Conservation (phyloP, 768 basidiomycete species). For the Coprinopsis sp. region DNA sequence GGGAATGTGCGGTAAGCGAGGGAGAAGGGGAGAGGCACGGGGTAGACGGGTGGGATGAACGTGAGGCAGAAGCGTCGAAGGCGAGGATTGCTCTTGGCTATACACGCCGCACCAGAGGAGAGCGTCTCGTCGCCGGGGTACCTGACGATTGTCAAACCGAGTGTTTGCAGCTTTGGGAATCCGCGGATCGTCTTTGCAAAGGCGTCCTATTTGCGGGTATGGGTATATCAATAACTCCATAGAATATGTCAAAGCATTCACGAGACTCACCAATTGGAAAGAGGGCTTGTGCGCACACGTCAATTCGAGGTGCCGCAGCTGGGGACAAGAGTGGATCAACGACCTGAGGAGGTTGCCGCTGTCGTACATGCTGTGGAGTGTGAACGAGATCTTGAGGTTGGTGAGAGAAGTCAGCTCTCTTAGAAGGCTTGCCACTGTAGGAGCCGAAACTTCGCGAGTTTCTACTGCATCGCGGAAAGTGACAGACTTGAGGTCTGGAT, state of each 20-base stretch:
- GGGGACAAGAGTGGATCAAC: conserved; percentile 61
- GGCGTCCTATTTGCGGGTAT: conserved; percentile 37
- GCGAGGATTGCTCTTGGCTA: conserved; percentile 64
- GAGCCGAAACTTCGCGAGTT: conserved; percentile 63
- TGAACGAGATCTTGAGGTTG: conserved; percentile 60
- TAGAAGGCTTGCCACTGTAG: conserved; percentile 57
- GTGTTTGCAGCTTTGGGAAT: conserved; percentile 58
- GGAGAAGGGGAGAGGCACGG: conserved; percentile 44
- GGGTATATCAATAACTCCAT: neutral
- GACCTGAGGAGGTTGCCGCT: conserved; percentile 66
- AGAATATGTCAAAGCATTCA: neutral
- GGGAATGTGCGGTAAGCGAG: conserved; percentile 39
- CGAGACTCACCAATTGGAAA: conserved; percentile 57
- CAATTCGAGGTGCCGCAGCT: conserved; percentile 57
- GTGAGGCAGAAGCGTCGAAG: conserved; percentile 59
- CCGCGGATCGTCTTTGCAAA: conserved; percentile 60
- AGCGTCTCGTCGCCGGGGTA: conserved; percentile 62
- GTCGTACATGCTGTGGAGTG: conserved; percentile 70
- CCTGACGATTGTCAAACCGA: conserved; percentile 61
- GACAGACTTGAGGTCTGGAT: conserved; percentile 47
- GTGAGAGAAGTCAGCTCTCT: conserved; percentile 50
- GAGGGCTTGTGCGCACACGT: conserved; percentile 67
- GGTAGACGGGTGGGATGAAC: conserved; percentile 54
- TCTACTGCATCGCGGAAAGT: conserved; percentile 62
- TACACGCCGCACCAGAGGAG: conserved; percentile 51